Conservation (phyloP, 495 filamentous ascomycete species). For the Tetracladium setigerum region DNA sequence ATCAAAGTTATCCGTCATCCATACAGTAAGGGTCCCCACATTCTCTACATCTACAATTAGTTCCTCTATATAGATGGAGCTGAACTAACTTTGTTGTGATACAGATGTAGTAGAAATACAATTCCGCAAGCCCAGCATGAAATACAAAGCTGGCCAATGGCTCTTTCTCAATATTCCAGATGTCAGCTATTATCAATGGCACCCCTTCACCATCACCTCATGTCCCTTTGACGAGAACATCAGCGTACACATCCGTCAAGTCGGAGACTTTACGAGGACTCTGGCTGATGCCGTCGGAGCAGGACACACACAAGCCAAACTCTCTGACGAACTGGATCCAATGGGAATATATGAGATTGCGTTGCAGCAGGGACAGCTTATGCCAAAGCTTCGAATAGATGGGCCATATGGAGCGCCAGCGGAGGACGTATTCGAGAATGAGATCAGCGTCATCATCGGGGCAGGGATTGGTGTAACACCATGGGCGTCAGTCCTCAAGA, state of each 20-base stretch:
- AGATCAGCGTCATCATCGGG: conserved; percentile 93
- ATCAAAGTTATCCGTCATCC: conserved; percentile 92
- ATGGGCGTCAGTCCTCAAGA: conserved; percentile 96
- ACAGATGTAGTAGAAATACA: conserved; percentile 94
- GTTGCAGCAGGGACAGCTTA: conserved; percentile 79
- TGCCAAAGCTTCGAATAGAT: conserved; percentile 88
- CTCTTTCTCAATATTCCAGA: conserved; percentile 89
- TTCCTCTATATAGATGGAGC: too few relatives aligned
- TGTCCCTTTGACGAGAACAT: conserved; percentile 94
- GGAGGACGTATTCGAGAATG: conserved; percentile 96
- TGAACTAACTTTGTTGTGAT: conserved; percentile 4
- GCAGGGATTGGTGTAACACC: conserved; percentile 98
- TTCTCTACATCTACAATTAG: conserved; percentile 20
- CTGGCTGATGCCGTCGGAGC: conserved; percentile 88
- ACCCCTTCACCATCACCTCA: conserved; percentile 98
- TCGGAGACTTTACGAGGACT: conserved; percentile 87
- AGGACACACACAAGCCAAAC: conserved; percentile 70
- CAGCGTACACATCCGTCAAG: conserved; percentile 89
- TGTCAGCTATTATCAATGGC: conserved; percentile 87
- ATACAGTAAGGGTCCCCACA: too few relatives aligned
- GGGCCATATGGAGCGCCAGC: conserved; percentile 96
- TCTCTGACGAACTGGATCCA: conserved; percentile 85
- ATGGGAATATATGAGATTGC: conserved; percentile 98
- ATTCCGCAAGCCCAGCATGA: conserved; percentile 91
- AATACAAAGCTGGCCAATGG: conserved; percentile 98